These are phyloP conservation scores for Cyclaneusma minus DNA, from an alignment of 2,329 filamentous ascomycete genomes.

Conservation along the genomic window DNA sequence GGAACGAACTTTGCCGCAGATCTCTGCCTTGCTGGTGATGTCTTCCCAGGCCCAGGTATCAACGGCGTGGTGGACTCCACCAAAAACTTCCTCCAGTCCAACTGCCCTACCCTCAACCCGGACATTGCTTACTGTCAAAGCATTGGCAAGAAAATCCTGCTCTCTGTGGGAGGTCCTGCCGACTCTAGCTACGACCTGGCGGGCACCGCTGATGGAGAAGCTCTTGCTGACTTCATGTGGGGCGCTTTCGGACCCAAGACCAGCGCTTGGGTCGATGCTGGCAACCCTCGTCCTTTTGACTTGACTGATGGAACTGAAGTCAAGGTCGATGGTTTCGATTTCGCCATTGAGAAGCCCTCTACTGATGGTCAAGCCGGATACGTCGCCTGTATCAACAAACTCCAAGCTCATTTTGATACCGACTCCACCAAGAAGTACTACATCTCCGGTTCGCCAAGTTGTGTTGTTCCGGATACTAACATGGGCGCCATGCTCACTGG, in stretches of 20 bases:
- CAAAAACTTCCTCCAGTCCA: conserved; percentile 18
- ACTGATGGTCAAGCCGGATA: conserved; percentile 14
- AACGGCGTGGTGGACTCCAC: conserved; percentile 16
- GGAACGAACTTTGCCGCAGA: conserved; percentile 25
- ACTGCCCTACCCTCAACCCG: conserved; percentile 21
- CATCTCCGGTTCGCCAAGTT: conserved; percentile 19
- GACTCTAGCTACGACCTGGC: conserved; percentile 20
- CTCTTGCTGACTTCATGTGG: conserved; percentile 23
- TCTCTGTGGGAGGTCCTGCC: conserved; percentile 22
- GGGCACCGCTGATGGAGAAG: conserved; percentile 19
- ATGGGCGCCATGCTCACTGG: conserved; percentile 14
- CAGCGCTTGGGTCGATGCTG: conserved; percentile 15
- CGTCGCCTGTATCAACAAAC: conserved; percentile 13
- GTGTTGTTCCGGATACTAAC: conserved; percentile 14
- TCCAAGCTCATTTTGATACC: conserved; percentile 11
- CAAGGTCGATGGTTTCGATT: conserved; percentile 19
- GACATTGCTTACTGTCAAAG: conserved; percentile 25
- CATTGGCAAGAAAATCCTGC: conserved; percentile 23
- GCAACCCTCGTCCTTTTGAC: conserved; percentile 16
- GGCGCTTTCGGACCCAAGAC: conserved; percentile 24
- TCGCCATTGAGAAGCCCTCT: conserved; percentile 15
- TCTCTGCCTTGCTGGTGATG: too few relatives aligned
- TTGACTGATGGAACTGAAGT: conserved; percentile 8
- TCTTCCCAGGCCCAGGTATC: conserved; percentile 19
- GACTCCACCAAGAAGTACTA: conserved; percentile 14